Evolutionary conservation across 164 flowering plant species (phyloP), one percentile per base, ranked within the genome.

Genomic region (Dillenia turbinata): DNA sequence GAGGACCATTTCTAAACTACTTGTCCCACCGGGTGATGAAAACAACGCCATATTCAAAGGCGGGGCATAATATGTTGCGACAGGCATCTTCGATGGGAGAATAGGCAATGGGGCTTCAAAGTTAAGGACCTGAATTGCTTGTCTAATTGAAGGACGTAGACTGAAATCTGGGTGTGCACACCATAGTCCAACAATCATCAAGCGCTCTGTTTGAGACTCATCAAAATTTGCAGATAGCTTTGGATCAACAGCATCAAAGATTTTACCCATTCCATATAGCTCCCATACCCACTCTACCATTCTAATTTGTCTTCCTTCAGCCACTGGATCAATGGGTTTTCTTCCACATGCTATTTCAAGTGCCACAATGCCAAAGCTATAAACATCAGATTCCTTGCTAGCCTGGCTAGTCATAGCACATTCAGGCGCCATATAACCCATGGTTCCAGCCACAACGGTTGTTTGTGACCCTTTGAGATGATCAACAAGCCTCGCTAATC

Each of bases 401-500:
- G 80, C 78, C 47, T 60, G 73, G 5, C 79, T 78, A 0, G 78
- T 78, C 19, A 16, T 64, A 2, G 68, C 40, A 44, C 59, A 73
- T 16, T 83, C 83, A 0, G 84, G 85, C 9, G 85, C 83, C 52
- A 81, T 7, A 51, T 81, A 79, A 0, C 85, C 88, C 24, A 72
- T 16, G 7, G 80, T 77, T 14, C 80, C 78, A 0, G 77, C 80
- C 17, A 68, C 10, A 7, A 56, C 69, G 0, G 82, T 81, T 8
- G 89, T 80, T 13, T 73, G 69, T 0, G 77, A 54, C 0, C 58
- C 72, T 5, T 69, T 47, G 12, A 67, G 85, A 59, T 82, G 86
- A 55, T 73, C 75, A 22, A 71, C 61, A 2, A 76, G 67, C 52
- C 75, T 52, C 1, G 80, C 80, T 44, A 77, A 45, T 17, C 80